Base-by-base conservation (phyloP, 768 basidiomycete species). In the Sistotremastrum niveocremeum region DNA sequence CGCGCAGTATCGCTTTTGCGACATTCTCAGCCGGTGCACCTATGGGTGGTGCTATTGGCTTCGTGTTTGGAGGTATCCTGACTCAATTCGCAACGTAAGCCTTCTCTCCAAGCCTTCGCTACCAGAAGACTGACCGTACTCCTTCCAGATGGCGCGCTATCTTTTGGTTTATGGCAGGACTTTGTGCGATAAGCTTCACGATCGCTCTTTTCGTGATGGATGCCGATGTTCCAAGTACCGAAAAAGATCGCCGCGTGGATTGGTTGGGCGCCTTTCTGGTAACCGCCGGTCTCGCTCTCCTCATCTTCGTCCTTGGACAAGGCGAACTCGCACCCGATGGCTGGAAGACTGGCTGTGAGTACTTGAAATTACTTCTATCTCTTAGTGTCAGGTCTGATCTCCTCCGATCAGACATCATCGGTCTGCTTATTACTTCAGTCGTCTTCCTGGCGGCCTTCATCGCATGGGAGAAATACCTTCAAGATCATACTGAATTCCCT, bases 11-110 rank as follows among this genome's bases (percentile, higher is more conserved):
- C 1, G 90, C 87, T 0, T 94, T 93, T 51, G 76, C 90, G 0
- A 77, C 81, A 0, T 93, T 90, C 52, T 71, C 81, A 1, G 85
- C 87, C 0, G 91, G 91, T 30, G 85, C 83, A 1, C 88, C 90
- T 0, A 56, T 91, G 4, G 90, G 90, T 0, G 82, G 72, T 0
- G 81, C 76, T 0, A 62, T 89, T 9, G 88, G 90, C 1, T 68
- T 69, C 32, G 62, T 77, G 0, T 48, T 87, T 1, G 87, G 88
- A 11, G 86, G 84, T n/a, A 62, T 80, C 1, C 60, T 87, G 12
- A 83, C 79, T 0, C 72, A 86, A 53, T 64, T 69, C 6, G 62
- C 62, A 41, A 30, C 42, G 68, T 71, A 47, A 46, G 64, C 58
- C 20, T 20, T 20, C 20, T 20, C 20, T 20, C 20, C 20, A 20